Evolutionary conservation across 306 rosid species (phyloP), one percentile per base, ranked within the genome.

Genomic region (Pueraria montana): DNA sequence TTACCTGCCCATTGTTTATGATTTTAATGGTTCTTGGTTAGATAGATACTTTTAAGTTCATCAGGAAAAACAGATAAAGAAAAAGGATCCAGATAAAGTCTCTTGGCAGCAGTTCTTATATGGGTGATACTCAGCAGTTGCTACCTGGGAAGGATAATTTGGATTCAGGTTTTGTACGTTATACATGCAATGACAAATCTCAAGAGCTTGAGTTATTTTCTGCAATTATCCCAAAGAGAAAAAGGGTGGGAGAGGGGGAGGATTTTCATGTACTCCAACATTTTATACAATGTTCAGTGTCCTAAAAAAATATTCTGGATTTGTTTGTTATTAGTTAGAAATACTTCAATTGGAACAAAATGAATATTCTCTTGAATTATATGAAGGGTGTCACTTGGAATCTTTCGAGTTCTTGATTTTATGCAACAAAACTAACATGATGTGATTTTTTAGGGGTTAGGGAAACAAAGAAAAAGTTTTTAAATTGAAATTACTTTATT

Each of bases 1-100:
- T 85, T 66, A 36, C 77, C 83, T 61, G 52, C 72, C 85, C 65
- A 23, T 64, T 45, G n/a, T 34, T 16, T 23, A 74, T 74, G 80
- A 42, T 58, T 84, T 48, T 67, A 69, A 59, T 68, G 77, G 79
- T 75, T 40, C 62, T 53, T 80, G 72, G 84, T 78, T 84, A 42
- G 83, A 72, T 82, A 80, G 79, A 72, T 82, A 76, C 74, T 16
- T 82, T 53, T 66, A 85, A 82, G 21, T 62, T 84, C 85, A 75
- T 78, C 89, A 52, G 63, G 72, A 55, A 63, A 78, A 82, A 76
- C 65, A 58, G 38, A 80, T 83, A 61, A 40, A 68, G 81, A 66
- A 56, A 70, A 67, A 86, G 45, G 75, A 68, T 83, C 87, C 80
- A 63, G 79, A 74, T 45, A 78, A 80, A 45, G 88, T 32, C 78